These are phyloP conservation scores for Ogataea trehalophila DNA, from an alignment of 805 yeast genomes.

Conservation along the genomic window DNA sequence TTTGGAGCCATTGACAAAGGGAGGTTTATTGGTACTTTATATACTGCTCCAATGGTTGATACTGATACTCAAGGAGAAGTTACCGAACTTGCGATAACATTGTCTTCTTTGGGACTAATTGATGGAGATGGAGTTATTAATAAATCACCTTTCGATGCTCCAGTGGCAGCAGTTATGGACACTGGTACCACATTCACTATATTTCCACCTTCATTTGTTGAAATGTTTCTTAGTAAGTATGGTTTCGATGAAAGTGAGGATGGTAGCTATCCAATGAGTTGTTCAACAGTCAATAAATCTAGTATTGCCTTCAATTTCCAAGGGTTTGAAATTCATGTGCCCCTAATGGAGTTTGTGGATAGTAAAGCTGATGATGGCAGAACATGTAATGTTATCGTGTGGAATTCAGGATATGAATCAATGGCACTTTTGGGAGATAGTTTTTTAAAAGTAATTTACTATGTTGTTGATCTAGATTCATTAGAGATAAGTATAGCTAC, in stretches of 20 bases:
- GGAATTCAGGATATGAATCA: neutral
- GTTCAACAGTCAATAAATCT: neutral
- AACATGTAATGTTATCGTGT: neutral
- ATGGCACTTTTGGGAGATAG: neutral
- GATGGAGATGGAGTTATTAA: neutral
- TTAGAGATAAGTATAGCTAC: neutral
- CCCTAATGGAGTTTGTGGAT: neutral
- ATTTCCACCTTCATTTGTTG: neutral
- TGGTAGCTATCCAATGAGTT: neutral
- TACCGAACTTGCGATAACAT: neutral
- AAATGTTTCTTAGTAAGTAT: neutral
- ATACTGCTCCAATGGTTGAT: neutral
- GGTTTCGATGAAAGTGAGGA: neutral
- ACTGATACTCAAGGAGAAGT: neutral
- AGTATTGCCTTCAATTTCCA: neutral
- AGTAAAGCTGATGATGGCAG: neutral
- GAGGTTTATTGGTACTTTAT: neutral
- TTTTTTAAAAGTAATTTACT: neutral
- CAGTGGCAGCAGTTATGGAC: neutral
- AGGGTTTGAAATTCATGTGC: neutral
- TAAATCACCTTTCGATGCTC: neutral
- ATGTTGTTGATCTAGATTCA: neutral
- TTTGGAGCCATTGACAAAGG: neutral
- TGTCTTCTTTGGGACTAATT: neutral
- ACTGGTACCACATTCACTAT: neutral